A percentile compares a stretch with the other conserved stretches of the same genome.
Evolutionary conservation across 2,329 filamentous ascomycete species (phyloP).

Genomic region (Fusarium sp.): DNA sequence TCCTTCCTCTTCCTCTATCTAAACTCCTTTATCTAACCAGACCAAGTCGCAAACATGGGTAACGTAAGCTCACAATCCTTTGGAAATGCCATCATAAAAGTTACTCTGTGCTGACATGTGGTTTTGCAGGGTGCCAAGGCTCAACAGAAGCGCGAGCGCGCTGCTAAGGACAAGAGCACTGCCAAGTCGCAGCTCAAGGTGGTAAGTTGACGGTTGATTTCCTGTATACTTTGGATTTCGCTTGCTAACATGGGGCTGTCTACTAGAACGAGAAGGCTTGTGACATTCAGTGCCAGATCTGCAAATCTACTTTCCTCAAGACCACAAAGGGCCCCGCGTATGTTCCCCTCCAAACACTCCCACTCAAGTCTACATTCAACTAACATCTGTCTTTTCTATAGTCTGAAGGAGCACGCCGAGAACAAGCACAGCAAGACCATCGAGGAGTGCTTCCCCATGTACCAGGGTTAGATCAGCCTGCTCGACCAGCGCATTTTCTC

Average conservation of each 20-base stretch:
- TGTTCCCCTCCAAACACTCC: slow-evolving; percentile 50
- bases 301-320: slow-evolving; percentile 83
- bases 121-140: slow-evolving; percentile 70
- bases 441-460: slow-evolving; percentile 76
- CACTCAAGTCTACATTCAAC: slow-evolving; percentile 6
- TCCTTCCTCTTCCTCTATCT: no score
- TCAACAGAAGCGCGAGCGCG: slow-evolving; percentile 79
- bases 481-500: neutral
- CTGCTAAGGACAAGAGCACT: slow-evolving; percentile 68
- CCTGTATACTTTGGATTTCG: neutral
- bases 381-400: slow-evolving; percentile 48
- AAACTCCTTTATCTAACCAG: neutral
- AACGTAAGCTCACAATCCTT: slow-evolving; percentile 49
- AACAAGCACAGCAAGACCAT: slow-evolving; percentile 84
- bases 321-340: slow-evolving; percentile 80
- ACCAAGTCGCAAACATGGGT: slow-evolving; percentile 50
- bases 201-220: slow-evolving; percentile 59
- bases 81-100: neutral
- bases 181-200: slow-evolving; percentile 78
- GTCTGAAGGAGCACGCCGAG: slow-evolving; percentile 76
- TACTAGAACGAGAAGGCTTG: slow-evolving; percentile 77
- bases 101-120: slow-evolving; percentile 36
- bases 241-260: slow-evolving; percentile 28
- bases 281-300: slow-evolving; percentile 81
- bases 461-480: slow-evolving; percentile 42